A percentile compares a stretch with the other conserved stretches of the same genome.
Conservation (phyloP, 495 filamentous ascomycete species). For the Chaetomium fimeti region DNA sequence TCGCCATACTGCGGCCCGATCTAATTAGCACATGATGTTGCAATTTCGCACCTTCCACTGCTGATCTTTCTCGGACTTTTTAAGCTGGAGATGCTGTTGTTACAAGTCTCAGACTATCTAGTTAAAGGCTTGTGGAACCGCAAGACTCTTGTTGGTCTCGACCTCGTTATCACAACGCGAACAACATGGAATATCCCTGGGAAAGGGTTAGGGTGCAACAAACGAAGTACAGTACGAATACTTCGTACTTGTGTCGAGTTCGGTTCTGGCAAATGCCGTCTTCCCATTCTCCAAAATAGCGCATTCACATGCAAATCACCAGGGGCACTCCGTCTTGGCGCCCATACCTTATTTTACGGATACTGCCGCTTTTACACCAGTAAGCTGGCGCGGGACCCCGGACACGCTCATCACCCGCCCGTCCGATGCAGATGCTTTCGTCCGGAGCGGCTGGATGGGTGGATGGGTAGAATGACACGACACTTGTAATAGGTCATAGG, state of each 20-base stretch:
- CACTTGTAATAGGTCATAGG: not conserved
- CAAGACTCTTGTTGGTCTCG: no score
- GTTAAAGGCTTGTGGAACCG: no score
- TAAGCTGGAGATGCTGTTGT: no score
- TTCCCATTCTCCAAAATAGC: conserved; percentile 13
- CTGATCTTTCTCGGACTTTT: no score
- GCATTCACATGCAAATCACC: conserved; percentile 21
- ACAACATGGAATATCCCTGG: no score
- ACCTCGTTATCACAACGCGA: no score
- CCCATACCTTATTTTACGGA: conserved; percentile 5
- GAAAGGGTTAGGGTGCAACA: conserved; percentile 9
- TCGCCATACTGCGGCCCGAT: no score
- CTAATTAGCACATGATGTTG: no score
- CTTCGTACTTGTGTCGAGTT: no score
- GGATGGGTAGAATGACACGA: not conserved
- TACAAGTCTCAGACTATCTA: no score
- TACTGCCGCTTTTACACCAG: not conserved
- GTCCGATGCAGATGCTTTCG: conserved; percentile 11
- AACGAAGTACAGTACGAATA: no score
- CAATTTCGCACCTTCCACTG: no score
- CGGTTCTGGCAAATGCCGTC: not conserved
- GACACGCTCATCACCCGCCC: not conserved
- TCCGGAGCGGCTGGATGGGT: not conserved
- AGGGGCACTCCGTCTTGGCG: not conserved
- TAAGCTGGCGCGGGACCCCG: not conserved